Conservation (phyloP, 2,329 filamentous ascomycete genomes). For the Stachybotrys elegans region DNA sequence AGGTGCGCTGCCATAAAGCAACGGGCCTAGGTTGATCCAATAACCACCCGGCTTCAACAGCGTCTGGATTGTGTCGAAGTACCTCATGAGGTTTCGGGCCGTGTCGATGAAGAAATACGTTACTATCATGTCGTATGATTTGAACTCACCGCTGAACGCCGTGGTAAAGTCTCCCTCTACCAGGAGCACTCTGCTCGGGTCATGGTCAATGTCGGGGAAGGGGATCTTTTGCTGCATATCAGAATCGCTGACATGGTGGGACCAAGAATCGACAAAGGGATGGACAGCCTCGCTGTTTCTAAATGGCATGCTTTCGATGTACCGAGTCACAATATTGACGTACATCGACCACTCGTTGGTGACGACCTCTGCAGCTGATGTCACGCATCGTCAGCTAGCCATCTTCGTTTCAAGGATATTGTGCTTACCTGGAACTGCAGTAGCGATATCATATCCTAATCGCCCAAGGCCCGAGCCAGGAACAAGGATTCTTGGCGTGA, state of each 20-base stretch:
- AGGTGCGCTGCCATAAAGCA: conserved; percentile 49
- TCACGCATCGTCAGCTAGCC: too few species aligned
- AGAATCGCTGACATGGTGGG: conserved; percentile 43
- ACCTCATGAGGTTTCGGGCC: conserved; percentile 48
- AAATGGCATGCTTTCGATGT: conserved; percentile 29
- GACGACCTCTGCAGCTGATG: conserved; percentile 42
- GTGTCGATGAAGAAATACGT: conserved; percentile 60
- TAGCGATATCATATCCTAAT: conserved; percentile 45
- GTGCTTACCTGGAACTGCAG: conserved; percentile 1
- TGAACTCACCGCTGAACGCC: conserved; percentile 20
- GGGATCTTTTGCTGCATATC: conserved; percentile 40
- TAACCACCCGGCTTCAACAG: conserved; percentile 41
- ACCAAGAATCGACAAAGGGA: conserved; percentile 53
- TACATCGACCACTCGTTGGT: conserved; percentile 55
- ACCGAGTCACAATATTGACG: conserved; percentile 51
- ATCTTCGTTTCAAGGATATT: not conserved
- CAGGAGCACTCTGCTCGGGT: conserved; percentile 34
- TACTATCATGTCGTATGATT: conserved; percentile 42
- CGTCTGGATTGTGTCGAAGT: conserved; percentile 47
- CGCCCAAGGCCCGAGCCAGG: conserved; percentile 50
- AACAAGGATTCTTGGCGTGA: conserved; percentile 34
- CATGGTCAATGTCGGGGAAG: conserved; percentile 37
- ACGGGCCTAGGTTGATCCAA: conserved; percentile 53
- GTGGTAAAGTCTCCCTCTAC: conserved; percentile 54
- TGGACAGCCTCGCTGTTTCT: conserved; percentile 28